Conservation (phyloP, 345 rosid species). For the Fremontodendron californicum region DNA sequence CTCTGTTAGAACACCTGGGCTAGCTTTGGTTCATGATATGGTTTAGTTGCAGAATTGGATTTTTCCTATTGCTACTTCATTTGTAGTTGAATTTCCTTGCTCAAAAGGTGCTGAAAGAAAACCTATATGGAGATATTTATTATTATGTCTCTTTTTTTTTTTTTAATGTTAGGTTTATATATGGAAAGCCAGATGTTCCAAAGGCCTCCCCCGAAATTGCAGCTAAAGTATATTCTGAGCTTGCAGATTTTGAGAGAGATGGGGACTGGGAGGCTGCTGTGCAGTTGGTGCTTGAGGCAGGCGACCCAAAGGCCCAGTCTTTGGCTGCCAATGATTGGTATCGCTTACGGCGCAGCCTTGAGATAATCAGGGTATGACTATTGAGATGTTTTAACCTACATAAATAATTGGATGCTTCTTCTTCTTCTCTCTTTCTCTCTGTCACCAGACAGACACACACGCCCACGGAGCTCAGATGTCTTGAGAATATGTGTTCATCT, state of each 20-base stretch:
- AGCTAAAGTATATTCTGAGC: constrained; percentile 55
- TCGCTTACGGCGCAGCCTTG: constrained; percentile 84
- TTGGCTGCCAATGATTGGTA: constrained; percentile 87
- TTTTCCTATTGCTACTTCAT: not conserved
- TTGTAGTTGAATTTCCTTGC: not conserved
- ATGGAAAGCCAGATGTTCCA: constrained; percentile 93
- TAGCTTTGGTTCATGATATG: not conserved
- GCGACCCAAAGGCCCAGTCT: constrained; percentile 57
- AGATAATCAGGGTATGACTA: constrained; percentile 78
- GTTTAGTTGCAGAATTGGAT: constrained; percentile 4
- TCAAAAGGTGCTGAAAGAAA: not conserved
- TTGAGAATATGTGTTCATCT: not conserved
- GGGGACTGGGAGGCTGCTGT: constrained; percentile 85
- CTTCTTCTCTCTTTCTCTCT: too few species aligned
- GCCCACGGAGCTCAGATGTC: too few species aligned
- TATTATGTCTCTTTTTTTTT: constrained; percentile 8
- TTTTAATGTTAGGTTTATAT: constrained; percentile 53
- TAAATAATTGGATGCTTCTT: too few species aligned
- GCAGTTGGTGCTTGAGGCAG: constrained; percentile 66
- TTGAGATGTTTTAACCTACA: too few species aligned
- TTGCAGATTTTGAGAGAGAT: constrained; percentile 51
- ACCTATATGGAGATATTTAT: constrained; percentile 3
- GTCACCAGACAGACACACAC: not conserved
- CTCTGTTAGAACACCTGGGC: not conserved
- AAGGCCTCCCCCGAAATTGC: constrained; percentile 67